Evolutionary conservation across 306 rosid genomes (phyloP).

Genomic region (Ormosia emarginata): DNA sequence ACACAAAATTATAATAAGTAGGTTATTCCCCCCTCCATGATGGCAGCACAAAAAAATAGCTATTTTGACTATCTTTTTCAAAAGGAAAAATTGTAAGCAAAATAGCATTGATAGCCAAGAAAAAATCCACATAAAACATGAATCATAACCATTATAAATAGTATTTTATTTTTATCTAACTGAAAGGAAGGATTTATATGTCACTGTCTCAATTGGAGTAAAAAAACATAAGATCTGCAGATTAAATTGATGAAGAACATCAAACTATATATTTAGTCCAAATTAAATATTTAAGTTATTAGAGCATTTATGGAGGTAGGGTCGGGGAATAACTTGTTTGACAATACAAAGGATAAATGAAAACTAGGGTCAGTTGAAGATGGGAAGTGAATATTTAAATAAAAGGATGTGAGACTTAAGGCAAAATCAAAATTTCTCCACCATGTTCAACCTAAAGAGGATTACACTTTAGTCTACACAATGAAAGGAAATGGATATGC

Average conservation of each 20-base stretch:
- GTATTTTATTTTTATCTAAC: neutral
- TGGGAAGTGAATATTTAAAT: neutral
- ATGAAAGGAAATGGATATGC: constrained; percentile 16
- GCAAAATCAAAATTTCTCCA: neutral
- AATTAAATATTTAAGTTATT: neutral
- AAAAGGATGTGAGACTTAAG: constrained; percentile 15
- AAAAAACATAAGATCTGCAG: neutral
- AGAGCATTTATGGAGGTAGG: neutral
- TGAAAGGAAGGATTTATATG: neutral
- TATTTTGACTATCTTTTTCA: neutral
- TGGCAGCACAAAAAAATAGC: neutral
- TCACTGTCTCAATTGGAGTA: neutral
- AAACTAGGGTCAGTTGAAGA: neutral
- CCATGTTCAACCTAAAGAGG: neutral
- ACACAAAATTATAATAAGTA: constrained; percentile 2
- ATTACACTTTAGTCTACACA: neutral
- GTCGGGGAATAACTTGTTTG: constrained; percentile 4
- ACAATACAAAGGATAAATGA: neutral
- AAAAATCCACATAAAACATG: neutral
- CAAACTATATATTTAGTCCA: neutral
- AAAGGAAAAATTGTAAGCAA: neutral
- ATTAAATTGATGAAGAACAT: neutral
- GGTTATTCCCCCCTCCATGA: neutral
- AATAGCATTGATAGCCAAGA: neutral
- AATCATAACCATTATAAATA: neutral